A percentile compares a stretch with the other conserved stretches of the same genome.
Evolutionary conservation across 129 eudicot genomes (phyloP).

Genomic region (Calendula officinalis): DNA sequence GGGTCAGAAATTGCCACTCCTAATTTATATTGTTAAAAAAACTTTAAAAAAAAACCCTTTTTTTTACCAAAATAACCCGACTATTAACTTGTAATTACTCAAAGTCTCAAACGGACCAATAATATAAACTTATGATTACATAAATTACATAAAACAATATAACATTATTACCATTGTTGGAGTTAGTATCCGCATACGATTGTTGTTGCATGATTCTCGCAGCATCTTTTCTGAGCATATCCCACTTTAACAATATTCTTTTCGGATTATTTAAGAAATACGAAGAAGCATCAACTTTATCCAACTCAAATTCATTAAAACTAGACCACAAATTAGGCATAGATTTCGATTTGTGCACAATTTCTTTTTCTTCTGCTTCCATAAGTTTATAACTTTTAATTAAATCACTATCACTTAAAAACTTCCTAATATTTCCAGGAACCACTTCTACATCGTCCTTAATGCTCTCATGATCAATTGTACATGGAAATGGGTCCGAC

Average conservation of each 20-base stretch:
- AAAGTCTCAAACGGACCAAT: too few species aligned
- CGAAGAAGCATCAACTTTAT: conserved; percentile 17
- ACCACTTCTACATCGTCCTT: conserved; percentile 22
- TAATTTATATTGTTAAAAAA: too few species aligned
- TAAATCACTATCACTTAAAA: conserved; percentile 43
- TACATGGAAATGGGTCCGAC: conserved; percentile 1
- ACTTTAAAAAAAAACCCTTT: too few species aligned
- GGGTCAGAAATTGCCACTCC: too few species aligned
- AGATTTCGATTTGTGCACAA: conserved; percentile 37
- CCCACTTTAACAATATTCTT: conserved; percentile 37
- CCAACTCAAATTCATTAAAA: conserved; percentile 30
- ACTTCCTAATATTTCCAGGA: conserved; percentile 28
- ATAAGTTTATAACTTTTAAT: conserved; percentile 27
- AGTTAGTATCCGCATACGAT: conserved; percentile 6
- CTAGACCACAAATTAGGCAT: conserved; percentile 48
- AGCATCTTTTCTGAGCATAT: conserved; percentile 31
- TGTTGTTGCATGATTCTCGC: conserved; percentile 25
- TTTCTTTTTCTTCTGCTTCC: conserved; percentile 27
- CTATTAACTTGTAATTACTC: too few species aligned
- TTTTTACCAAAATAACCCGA: too few species aligned
- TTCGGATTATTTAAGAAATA: conserved; percentile 33
- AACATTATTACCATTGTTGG: conserved; percentile 48
- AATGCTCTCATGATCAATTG: conserved; percentile 26
- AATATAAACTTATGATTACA: too few species aligned
- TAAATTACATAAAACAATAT: neutral